Percentiles rank a stretch among this genome's conserved stretches.
phyloP scores from a whole-genome alignment of 2,329 filamentous ascomycete genomes.

The Dactylella cylindrospora region DNA sequence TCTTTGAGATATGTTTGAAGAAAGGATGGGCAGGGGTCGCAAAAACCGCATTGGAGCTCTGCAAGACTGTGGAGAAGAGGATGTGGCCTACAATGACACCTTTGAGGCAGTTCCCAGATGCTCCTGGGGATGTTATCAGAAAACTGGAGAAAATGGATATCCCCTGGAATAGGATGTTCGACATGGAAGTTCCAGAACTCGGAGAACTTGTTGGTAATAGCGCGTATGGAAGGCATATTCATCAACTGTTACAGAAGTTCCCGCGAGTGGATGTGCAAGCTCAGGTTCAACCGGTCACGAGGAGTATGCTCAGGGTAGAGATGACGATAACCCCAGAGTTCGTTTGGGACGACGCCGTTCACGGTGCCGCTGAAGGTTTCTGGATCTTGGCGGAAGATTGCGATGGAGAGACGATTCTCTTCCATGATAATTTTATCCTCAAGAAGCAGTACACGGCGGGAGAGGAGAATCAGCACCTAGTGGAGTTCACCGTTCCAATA shows the following conservation, averaged over 20 bases:
- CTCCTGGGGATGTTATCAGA: constrained; percentile 76
- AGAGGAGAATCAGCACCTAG: constrained; percentile 87
- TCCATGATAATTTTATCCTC: constrained; percentile 89
- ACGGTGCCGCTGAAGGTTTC: constrained; percentile 86
- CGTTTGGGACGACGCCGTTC: constrained; percentile 86
- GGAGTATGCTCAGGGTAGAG: constrained; percentile 87
- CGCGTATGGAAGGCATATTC: constrained; percentile 81
- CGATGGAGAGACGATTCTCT: constrained; percentile 92
- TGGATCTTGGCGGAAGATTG: constrained; percentile 98
- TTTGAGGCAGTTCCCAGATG: constrained; percentile 81
- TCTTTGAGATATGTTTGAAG: constrained; percentile 96
- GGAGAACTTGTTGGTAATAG: constrained; percentile 47
- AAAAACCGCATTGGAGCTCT: constrained; percentile 87
- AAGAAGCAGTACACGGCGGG: constrained; percentile 82
- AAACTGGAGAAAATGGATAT: constrained; percentile 96
- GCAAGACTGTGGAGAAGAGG: constrained; percentile 98
- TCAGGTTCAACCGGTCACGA: constrained; percentile 89
- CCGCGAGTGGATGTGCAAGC: constrained; percentile 89
- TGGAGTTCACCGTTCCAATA: constrained; percentile 95
- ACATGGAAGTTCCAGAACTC: constrained; percentile 75
- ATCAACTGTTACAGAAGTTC: constrained; percentile 84
- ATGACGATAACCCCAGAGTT: constrained; percentile 92
- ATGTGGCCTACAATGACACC: constrained; percentile 99
- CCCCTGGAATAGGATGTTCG: constrained; percentile 89
- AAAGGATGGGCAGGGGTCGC: constrained; percentile 95